Evolutionary conservation across 768 basidiomycete species (phyloP).

Genomic region (Lyophyllum decastes): DNA sequence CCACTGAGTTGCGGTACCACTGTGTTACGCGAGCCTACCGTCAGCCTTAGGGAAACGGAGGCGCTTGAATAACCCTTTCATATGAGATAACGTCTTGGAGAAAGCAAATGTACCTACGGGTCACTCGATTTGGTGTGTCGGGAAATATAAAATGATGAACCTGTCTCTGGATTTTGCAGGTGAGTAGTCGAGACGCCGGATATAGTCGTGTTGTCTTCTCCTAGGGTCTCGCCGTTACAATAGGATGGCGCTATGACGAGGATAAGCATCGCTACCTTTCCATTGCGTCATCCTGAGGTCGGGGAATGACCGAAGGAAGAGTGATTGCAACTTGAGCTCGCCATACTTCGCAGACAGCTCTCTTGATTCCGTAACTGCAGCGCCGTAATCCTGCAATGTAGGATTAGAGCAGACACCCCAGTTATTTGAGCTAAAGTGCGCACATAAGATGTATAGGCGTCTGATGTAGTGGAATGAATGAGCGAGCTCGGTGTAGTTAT

Average conservation of each 20-base stretch:
- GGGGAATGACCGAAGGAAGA: constrained; percentile 17
- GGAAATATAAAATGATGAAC: constrained; percentile 16
- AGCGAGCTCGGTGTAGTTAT: neutral
- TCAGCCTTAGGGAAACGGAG: constrained; percentile 6
- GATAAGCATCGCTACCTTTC: constrained; percentile 4
- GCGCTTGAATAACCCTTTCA: neutral
- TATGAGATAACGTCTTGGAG: neutral
- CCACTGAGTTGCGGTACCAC: constrained; percentile 14
- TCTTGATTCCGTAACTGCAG: constrained; percentile 14
- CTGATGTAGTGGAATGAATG: neutral
- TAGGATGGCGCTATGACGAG: no score
- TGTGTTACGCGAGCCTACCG: constrained; percentile 11
- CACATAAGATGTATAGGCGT: constrained; percentile 19
- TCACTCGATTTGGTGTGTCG: constrained; percentile 13
- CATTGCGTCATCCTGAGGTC: constrained; percentile 14
- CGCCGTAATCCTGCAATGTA: constrained; percentile 16
- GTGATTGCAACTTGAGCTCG: constrained; percentile 18
- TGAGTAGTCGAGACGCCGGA: constrained; percentile 15
- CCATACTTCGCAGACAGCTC: constrained; percentile 14
- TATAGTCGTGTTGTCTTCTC: constrained; percentile 17
- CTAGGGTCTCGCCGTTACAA: neutral
- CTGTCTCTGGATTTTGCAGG: constrained; percentile 16
- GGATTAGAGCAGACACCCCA: neutral
- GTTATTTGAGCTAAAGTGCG: neutral
- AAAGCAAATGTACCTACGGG: constrained; percentile 3